Percentiles rank a stretch among this genome's conserved stretches.
Evolutionary conservation across 1,284 basidiomycete species (phyloP).

Genomic region (Pseudozyma sp.): DNA sequence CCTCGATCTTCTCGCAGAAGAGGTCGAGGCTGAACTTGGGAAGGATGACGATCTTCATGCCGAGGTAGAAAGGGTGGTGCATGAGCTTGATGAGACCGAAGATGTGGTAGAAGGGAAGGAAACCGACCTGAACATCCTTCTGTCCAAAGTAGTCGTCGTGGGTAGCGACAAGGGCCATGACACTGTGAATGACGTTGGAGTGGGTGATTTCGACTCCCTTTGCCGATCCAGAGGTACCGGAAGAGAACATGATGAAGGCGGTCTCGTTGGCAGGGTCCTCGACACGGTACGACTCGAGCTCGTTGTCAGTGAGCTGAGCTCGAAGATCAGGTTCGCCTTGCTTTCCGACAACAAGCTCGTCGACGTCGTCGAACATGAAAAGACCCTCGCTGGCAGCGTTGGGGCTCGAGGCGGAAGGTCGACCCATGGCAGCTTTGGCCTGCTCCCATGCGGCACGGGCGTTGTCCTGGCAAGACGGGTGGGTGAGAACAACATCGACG

Average conservation of each 20-base stretch:
- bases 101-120: slow-evolving; percentile 67
- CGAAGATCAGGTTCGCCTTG: slow-evolving; percentile 55
- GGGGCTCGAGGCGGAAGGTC: slow-evolving; percentile 11
- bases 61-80: slow-evolving; percentile 75
- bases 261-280: slow-evolving; percentile 42
- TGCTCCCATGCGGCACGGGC: slow-evolving; percentile 52
- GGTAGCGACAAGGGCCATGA: slow-evolving; percentile 46
- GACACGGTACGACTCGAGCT: slow-evolving; percentile 47
- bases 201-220: slow-evolving; percentile 67
- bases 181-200: slow-evolving; percentile 58
- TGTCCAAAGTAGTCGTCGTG: slow-evolving; percentile 51
- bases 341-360: slow-evolving; percentile 28
- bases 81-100: slow-evolving; percentile 74
- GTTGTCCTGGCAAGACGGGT: slow-evolving; percentile 48
- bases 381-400: slow-evolving; percentile 32
- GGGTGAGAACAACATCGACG: slow-evolving; percentile 50
- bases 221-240: slow-evolving; percentile 64
- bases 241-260: slow-evolving; percentile 62
- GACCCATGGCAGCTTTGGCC: slow-evolving; percentile 37
- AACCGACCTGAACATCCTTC: slow-evolving; percentile 51
- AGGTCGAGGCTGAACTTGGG: slow-evolving; percentile 79
- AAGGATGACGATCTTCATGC: slow-evolving; percentile 78
- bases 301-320: slow-evolving; percentile 36
- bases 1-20: slow-evolving; percentile 77
- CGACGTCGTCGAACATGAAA: slow-evolving; percentile 60